Base-by-base conservation (phyloP, 495 filamentous ascomycete genomes). In the Penicillium cinerascens region DNA sequence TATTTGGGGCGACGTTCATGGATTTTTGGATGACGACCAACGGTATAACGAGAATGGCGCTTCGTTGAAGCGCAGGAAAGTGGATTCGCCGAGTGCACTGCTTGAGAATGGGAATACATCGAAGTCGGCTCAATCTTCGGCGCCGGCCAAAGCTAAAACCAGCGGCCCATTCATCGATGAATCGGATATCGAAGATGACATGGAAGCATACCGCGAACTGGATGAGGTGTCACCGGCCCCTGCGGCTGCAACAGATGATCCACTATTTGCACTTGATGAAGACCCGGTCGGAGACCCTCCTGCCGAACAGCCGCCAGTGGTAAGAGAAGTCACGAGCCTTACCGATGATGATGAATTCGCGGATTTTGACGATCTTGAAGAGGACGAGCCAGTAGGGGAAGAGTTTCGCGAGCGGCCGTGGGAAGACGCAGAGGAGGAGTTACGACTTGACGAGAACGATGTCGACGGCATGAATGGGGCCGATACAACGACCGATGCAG, bases 321-420 rank as follows among this genome's bases (percentile, higher is more conserved):
- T 84, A 61, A 79, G 76, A 67, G 78, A 82, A 60, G 69, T 64
- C 43, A 85, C 81, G 58, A 85, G 63, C 69, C 67, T 81, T 66
- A 68, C 70, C 48, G 78, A 77, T 56, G 72, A 77, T 59, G 75
- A 82, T 47, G 80, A 83, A 46, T 81, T 81, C 66, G 78, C 82
- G 49, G 84, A 85, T 65, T 87, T 88, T 70, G 84, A 86, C 55
- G 86, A 86, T 60, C 71, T 86, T 55, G 85, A 85, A 71, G 74
- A 73, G 39, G 60, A 72, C 18, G 66, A 63, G 49, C 62, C 68
- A 60, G 45, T 66, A 64, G 72, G 69, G 37, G 65, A 72, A 35
- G 69, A 71, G 35, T 63, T 70, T 77, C 50, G 75, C 74, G 64
- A 77, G 69, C 42, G 70, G 61, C 26, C 54, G 38, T 59, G 68